These are phyloP conservation scores for Penium margaritaceum DNA, from an alignment of 139 green algal species.

Conservation along the genomic window DNA sequence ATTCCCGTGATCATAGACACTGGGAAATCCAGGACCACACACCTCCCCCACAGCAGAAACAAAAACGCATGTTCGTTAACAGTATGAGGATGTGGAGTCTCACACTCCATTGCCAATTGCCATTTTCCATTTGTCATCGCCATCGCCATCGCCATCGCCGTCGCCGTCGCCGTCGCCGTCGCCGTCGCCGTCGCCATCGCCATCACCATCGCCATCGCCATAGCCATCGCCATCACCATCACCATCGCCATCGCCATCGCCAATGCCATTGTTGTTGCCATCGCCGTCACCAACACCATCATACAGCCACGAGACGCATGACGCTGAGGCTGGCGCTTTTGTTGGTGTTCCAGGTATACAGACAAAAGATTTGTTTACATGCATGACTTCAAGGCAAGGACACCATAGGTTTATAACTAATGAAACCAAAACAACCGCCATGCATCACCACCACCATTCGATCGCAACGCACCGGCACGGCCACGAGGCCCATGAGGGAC, in stretches of 20 bases:
- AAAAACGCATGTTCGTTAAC: too few relatives aligned
- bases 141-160: constrained; percentile 17
- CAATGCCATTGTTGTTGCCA: constrained; percentile 8
- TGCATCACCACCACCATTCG: too few relatives aligned
- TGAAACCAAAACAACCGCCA: too few relatives aligned
- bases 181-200: constrained; percentile 16
- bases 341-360: too few relatives aligned
- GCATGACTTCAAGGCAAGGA: background rate
- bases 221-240: constrained; percentile 19
- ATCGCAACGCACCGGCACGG: constrained; percentile 35
- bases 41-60: too few relatives aligned
- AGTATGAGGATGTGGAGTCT: too few relatives aligned
- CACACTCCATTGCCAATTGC: background rate
- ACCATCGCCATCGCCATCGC: constrained; percentile 15
- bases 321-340: too few relatives aligned
- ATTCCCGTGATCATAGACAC: too few relatives aligned
- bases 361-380: background rate
- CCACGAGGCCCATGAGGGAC: constrained; percentile 59
- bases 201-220: constrained; percentile 21
- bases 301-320: too few relatives aligned
- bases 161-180: constrained; percentile 8
- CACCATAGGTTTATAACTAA: background rate
- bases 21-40: background rate
- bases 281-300: constrained; percentile 24
- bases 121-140: constrained; percentile 14